These are phyloP conservation scores for Podochytrium sp. DNA, from an alignment of 192 early-diverging fungal genomes.

Conservation along the genomic window DNA sequence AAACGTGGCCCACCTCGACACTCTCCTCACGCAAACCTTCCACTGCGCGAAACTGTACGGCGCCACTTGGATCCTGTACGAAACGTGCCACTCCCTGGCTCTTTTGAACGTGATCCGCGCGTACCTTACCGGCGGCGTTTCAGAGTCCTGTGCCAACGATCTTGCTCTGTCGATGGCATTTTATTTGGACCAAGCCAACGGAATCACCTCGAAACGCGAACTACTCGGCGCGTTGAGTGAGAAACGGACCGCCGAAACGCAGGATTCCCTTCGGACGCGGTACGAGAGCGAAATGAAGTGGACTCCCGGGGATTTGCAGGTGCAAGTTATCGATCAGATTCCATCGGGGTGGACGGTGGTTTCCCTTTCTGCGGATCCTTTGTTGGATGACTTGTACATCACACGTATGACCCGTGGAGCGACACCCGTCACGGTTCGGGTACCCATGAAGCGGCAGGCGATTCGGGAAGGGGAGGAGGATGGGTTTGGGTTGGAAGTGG, in stretches of 20 bases:
- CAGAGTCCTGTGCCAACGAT: slow-evolving; percentile 11
- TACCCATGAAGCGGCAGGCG: slow-evolving; percentile 72
- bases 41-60: slow-evolving; percentile 35
- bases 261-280: not conserved
- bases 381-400: slow-evolving; percentile 70
- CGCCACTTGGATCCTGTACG: slow-evolving; percentile 41
- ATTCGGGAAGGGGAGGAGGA: slow-evolving; percentile 44
- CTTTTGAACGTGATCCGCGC: slow-evolving; percentile 40
- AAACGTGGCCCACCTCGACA: slow-evolving; percentile 30
- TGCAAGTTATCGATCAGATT: slow-evolving; percentile 42
- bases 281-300: slow-evolving; percentile 30
- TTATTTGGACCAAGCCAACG: slow-evolving; percentile 68
- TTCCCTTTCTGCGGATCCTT: slow-evolving; percentile 74
- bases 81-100: slow-evolving; percentile 37
- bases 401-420: slow-evolving; percentile 46
- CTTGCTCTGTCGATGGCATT: slow-evolving; percentile 42
- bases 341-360: slow-evolving; percentile 79
- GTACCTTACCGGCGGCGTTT: slow-evolving; percentile 34
- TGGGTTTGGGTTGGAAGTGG: slow-evolving; percentile 52
- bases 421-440: slow-evolving; percentile 63
- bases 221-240: slow-evolving; percentile 54
- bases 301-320: slow-evolving; percentile 39
- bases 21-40: slow-evolving; percentile 49
- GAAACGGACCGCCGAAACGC: slow-evolving; percentile 30
- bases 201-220: slow-evolving; percentile 63